phyloP scores from a whole-genome alignment of 2,329 filamentous ascomycete species.

The Hypoxylon sp. region DNA sequence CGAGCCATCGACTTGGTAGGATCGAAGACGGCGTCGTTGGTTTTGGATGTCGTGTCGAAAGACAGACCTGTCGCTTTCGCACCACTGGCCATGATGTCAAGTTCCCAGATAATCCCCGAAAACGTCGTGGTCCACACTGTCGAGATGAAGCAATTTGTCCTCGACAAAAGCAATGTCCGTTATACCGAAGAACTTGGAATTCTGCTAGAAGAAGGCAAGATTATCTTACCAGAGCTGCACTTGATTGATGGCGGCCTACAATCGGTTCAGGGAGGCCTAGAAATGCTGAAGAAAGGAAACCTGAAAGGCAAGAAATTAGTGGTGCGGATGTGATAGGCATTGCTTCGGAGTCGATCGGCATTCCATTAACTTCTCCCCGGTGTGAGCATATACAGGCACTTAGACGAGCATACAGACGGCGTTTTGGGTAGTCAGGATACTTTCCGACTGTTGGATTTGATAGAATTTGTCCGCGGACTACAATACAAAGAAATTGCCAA shows the following conservation, averaged over 20 bases:
- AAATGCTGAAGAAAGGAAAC: slow-evolving; percentile 55
- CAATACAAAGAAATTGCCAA: background rate
- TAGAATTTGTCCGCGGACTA: background rate
- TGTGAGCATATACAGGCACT: slow-evolving; percentile 7
- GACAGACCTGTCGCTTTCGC: slow-evolving; percentile 50
- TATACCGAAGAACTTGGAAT: slow-evolving; percentile 54
- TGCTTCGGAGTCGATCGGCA: background rate
- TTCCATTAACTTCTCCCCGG: background rate
- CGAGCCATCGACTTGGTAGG: slow-evolving; percentile 59
- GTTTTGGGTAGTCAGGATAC: slow-evolving; percentile 7
- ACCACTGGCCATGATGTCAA: slow-evolving; percentile 56
- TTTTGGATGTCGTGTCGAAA: slow-evolving; percentile 51
- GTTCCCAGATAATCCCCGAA: slow-evolving; percentile 46
- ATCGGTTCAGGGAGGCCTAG: slow-evolving; percentile 52
- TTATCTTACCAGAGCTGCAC: slow-evolving; percentile 54
- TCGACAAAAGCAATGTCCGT: slow-evolving; percentile 50
- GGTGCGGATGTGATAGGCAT: slow-evolving; percentile 45
- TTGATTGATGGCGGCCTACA: slow-evolving; percentile 55
- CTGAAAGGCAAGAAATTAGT: slow-evolving; percentile 56
- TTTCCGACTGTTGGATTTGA: background rate
- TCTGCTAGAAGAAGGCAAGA: slow-evolving; percentile 49
- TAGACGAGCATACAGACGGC: slow-evolving; percentile 26
- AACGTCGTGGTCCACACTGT: slow-evolving; percentile 56
- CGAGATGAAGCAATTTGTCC: slow-evolving; percentile 59
- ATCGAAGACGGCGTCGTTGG: slow-evolving; percentile 53